A percentile compares a stretch with the other conserved stretches of the same genome.
Evolutionary conservation across 2,329 filamentous ascomycete species (phyloP).

Genomic region (Colletotrichum lentis): DNA sequence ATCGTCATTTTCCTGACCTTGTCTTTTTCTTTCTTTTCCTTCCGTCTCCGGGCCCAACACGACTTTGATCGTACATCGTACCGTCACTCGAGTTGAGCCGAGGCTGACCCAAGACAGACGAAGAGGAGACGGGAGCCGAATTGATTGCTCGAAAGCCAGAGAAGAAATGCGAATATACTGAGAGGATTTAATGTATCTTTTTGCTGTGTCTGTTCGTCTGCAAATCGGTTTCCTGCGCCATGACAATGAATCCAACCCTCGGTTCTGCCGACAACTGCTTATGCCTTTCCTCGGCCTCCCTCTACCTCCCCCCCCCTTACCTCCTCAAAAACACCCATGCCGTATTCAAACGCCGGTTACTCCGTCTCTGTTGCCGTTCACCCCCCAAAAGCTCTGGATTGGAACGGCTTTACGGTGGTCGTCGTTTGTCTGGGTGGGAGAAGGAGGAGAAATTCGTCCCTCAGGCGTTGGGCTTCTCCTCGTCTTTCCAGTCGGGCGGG

Average conservation of each 20-base stretch:
- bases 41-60: too few species aligned
- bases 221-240: neutral
- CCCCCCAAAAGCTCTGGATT: too few species aligned
- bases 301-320: neutral
- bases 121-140: neutral
- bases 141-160: neutral
- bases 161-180: neutral
- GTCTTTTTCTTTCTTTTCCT: neutral
- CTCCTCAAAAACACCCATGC: neutral
- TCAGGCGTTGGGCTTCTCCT: conserved; percentile 3
- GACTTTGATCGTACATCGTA: neutral
- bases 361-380: neutral
- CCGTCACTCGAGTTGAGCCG: too few species aligned
- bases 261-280: neutral
- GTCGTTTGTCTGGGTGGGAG: neutral
- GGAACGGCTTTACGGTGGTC: neutral
- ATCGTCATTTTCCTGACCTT: too few species aligned
- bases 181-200: neutral
- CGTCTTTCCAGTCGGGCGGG: conserved; percentile 6
- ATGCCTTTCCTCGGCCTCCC: neutral
- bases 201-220: neutral
- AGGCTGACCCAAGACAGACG: neutral
- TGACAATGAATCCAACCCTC: neutral
- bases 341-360: too few species aligned
- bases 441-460: too few species aligned